These are phyloP conservation scores for Sanghuangporus sanghuang DNA, from an alignment of 1,284 basidiomycete genomes.

Conservation along the genomic window DNA sequence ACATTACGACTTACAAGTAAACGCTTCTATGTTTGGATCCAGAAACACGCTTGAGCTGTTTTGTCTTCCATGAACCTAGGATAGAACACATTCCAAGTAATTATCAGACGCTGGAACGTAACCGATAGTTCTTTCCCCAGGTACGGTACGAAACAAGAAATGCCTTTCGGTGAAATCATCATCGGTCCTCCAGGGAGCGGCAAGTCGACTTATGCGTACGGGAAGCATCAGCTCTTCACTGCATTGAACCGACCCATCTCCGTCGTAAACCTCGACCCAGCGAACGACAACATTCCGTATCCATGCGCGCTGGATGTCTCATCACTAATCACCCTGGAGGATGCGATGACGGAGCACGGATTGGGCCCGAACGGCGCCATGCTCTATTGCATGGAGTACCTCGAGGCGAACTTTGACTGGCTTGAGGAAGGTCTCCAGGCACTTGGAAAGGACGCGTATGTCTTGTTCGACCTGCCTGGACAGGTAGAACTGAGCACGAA, in stretches of 20 bases:
- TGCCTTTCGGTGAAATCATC: constrained; percentile 86
- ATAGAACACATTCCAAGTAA: no score
- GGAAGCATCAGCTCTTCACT: constrained; percentile 88
- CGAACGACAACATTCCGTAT: constrained; percentile 87
- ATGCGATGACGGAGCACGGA: constrained; percentile 82
- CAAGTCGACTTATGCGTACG: constrained; percentile 92
- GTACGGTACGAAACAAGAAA: constrained; percentile 25
- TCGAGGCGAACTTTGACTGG: constrained; percentile 96
- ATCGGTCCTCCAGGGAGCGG: constrained; percentile 91
- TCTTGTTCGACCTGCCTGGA: constrained; percentile 95
- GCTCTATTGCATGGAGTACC: constrained; percentile 96
- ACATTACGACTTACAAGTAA: no score
- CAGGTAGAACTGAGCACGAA: constrained; percentile 98
- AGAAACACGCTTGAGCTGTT: no score
- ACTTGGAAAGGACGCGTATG: constrained; percentile 71
- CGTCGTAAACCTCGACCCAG: constrained; percentile 94
- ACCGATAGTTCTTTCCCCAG: neutral
- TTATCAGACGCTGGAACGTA: neutral
- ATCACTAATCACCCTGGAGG: constrained; percentile 81
- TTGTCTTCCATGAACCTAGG: no score
- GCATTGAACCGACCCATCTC: constrained; percentile 83
- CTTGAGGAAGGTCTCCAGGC: constrained; percentile 70
- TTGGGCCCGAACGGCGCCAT: constrained; percentile 97
- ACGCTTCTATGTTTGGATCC: no score
- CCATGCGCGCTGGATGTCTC: constrained; percentile 87